Conservation (phyloP, 768 basidiomycete species). For the Boletus sp. region DNA sequence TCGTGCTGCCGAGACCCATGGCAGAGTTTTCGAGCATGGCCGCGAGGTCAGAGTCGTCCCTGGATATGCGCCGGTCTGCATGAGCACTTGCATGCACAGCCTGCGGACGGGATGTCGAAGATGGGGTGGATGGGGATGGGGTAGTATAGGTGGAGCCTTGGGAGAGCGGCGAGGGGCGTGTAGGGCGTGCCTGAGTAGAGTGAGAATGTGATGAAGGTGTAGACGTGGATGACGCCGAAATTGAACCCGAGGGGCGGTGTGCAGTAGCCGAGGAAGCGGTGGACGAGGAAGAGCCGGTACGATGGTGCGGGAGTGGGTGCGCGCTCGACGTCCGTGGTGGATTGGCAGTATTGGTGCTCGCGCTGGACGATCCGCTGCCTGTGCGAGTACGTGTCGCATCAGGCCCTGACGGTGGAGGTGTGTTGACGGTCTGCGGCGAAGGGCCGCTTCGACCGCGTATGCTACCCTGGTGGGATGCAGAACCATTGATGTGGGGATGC, state of each 20-base stretch:
- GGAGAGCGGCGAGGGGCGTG: slow-evolving; percentile 33
- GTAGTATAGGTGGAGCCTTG: slow-evolving; percentile 30
- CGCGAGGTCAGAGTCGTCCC: slow-evolving; percentile 70
- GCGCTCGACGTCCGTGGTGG: slow-evolving; percentile 16
- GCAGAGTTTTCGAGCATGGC: slow-evolving; percentile 46
- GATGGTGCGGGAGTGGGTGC: slow-evolving; percentile 33
- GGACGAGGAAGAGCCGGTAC: slow-evolving; percentile 31
- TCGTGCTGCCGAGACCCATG: slow-evolving; percentile 35
- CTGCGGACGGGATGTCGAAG: slow-evolving; percentile 22
- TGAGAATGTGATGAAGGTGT: slow-evolving; percentile 30
- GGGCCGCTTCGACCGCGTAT: slow-evolving; percentile 39
- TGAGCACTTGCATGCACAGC: slow-evolving; percentile 47
- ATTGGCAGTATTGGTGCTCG: slow-evolving; percentile 10
- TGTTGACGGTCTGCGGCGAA: slow-evolving; percentile 28
- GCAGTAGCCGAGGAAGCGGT: slow-evolving; percentile 17
- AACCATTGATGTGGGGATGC: slow-evolving; percentile 35
- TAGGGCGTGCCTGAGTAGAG: slow-evolving; percentile 29
- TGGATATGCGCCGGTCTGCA: slow-evolving; percentile 73
- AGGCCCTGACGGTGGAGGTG: slow-evolving; percentile 20
- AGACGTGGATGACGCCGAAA: slow-evolving; percentile 29
- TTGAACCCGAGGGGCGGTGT: slow-evolving; percentile 28
- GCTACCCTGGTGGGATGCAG: slow-evolving; percentile 33
- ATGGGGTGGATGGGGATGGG: slow-evolving; percentile 13
- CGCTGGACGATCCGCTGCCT: slow-evolving; percentile 29
- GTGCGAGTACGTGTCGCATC: slow-evolving; percentile 32